Evolutionary conservation across 2,329 filamentous ascomycete genomes (phyloP), one percentile per base, ranked within the genome.

Genomic region (Fusarium xyrophilum): DNA sequence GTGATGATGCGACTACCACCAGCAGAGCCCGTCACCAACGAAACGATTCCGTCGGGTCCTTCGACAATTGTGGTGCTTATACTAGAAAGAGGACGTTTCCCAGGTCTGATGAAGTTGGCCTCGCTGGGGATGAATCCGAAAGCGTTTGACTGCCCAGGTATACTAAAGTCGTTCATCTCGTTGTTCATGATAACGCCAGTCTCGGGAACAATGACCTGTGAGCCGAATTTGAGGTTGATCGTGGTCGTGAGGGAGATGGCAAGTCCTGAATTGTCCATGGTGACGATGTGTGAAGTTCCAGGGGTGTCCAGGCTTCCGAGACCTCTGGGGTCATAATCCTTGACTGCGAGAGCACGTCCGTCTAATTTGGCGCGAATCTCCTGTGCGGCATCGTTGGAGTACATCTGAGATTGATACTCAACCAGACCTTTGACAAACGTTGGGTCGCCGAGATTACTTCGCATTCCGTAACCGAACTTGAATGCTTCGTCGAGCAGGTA

Each of bases 1-100:
- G 93, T 96, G 73, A 93, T 95, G 77, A 97, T 97, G 6, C 92
- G 85, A 42, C 89, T 93, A 0, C 94, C 94, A 2, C 94, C 94
- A 0, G 93, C 93, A 0, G 92, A 88, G 6, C 93, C 93, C 0
- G 91, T 87, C 21, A 90, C 83, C 63, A 94, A 86, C 75, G 90
- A 92, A 0, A 97, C 82, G 4, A 83, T 85, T 0, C 89, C 87
- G 59, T 93, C 88, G 2, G 86, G 79, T 30, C 88, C 84, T 72
- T 94, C 92, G 57, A 91, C 90, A 42, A 97, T 96, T 32, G 88
- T 85, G 0, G 92, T 91, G 0, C 89, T 87, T 65, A 95, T 94
- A 51, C 89, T 93, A 0, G 90, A 93, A 7, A 96, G 82, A 0
- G 93, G 92, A 0, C 93, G 85, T 79, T 96, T 96, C 17, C 89